Conservation (phyloP, 148 eudicot genomes). For the Silene uniflora region DNA sequence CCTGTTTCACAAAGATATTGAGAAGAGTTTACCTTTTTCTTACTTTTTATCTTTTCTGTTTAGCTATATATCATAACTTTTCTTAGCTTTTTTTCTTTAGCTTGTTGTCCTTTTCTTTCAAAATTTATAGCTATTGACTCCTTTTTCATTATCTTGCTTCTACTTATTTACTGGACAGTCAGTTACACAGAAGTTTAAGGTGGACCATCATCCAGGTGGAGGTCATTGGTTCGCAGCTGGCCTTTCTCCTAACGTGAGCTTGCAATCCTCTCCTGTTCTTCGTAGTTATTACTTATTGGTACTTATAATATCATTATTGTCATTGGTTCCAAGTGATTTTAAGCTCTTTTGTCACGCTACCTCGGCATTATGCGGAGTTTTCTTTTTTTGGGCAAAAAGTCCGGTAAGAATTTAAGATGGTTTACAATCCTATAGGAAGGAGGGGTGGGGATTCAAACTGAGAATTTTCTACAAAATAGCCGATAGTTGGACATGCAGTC, state of each 20-base stretch:
- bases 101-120: neutral
- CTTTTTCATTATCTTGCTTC: slow-evolving; percentile 12
- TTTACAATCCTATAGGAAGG: neutral
- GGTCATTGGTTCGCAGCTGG: slow-evolving; percentile 99
- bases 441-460: neutral
- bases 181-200: slow-evolving; percentile 71
- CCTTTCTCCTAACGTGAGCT: slow-evolving; percentile 94
- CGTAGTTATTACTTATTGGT: neutral
- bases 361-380: neutral
- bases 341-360: neutral
- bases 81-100: neutral
- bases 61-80: neutral
- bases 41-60: neutral
- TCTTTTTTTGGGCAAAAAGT: neutral
- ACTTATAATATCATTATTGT: neutral
- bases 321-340: neutral
- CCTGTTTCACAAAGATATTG: slow-evolving; percentile 61
- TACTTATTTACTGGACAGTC: slow-evolving; percentile 37
- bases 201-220: slow-evolving; percentile 97
- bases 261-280: slow-evolving; percentile 12
- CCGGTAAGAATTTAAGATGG: neutral
- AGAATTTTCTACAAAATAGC: no score
- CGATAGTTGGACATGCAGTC: no score
- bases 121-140: neutral
- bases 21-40: slow-evolving; percentile 20